Evolutionary conservation across 1,139 yeast genomes (phyloP).

Genomic region (Taphrina sp.): DNA sequence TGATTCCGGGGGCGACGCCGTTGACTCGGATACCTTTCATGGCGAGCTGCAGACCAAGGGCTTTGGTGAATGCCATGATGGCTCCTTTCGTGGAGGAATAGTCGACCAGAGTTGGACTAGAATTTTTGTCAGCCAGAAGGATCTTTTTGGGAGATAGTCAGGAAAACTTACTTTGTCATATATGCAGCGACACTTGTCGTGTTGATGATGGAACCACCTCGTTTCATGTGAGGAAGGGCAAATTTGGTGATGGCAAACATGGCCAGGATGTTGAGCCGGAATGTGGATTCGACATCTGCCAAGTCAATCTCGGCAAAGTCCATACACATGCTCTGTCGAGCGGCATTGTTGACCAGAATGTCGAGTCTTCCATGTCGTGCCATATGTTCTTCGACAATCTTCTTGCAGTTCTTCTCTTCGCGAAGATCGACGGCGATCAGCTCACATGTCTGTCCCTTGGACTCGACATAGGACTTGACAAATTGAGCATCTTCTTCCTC

Average conservation of each 20-base stretch:
- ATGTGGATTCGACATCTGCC: slow-evolving; percentile 83
- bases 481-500: slow-evolving; percentile 31
- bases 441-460: slow-evolving; percentile 30
- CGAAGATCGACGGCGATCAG: slow-evolving; percentile 24
- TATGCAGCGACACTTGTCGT: slow-evolving; percentile 32
- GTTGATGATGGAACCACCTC: slow-evolving; percentile 32
- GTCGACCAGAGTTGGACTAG: slow-evolving; percentile 23
- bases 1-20: slow-evolving; percentile 69
- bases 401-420: slow-evolving; percentile 24
- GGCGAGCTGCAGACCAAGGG: slow-evolving; percentile 63
- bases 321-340: slow-evolving; percentile 25
- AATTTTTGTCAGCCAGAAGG: too few species aligned
- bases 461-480: slow-evolving; percentile 30
- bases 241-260: slow-evolving; percentile 31
- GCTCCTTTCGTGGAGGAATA: slow-evolving; percentile 34
- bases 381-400: slow-evolving; percentile 71
- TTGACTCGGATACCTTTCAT: slow-evolving; percentile 55
- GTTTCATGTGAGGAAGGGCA: slow-evolving; percentile 31
- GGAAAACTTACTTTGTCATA: too few species aligned
- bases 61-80: slow-evolving; percentile 51
- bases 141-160: slow-evolving; percentile 2
- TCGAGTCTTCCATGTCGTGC: slow-evolving; percentile 60
- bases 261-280: slow-evolving; percentile 54
- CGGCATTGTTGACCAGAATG: slow-evolving; percentile 29
- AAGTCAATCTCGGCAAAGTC: slow-evolving; percentile 50